Conservation (phyloP, 352 stramenopile genomes). For the Globisporangium iwayamae region DNA sequence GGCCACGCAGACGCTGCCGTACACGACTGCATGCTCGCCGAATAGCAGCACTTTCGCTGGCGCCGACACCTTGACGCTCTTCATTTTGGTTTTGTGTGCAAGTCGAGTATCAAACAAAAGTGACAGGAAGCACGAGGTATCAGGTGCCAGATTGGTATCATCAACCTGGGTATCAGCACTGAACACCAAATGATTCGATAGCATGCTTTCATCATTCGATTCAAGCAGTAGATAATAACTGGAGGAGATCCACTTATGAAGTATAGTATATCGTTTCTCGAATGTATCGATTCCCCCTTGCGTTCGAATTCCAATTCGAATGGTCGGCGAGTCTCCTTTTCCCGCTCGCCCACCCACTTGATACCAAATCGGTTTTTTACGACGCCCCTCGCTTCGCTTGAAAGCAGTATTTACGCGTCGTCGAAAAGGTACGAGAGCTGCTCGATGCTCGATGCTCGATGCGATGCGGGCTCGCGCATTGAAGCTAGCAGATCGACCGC, state of each 20-base stretch:
- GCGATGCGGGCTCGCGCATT: neutral
- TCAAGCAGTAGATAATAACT: neutral
- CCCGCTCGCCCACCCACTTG: neutral
- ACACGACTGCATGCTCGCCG: conserved; percentile 88
- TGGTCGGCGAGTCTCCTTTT: neutral
- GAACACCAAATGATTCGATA: neutral
- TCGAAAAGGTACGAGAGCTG: conserved; percentile 4
- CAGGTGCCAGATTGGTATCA: neutral
- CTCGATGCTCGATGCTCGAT: neutral
- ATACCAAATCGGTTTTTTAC: conserved; percentile 9
- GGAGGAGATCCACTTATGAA: neutral
- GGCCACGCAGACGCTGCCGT: conserved; percentile 80
- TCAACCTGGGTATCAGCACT: neutral
- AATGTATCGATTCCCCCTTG: neutral
- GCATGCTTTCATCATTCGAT: neutral
- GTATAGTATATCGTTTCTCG: neutral
- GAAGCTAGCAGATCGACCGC: neutral
- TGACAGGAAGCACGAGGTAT: neutral
- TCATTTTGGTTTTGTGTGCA: neutral
- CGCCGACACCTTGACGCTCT: conserved; percentile 51
- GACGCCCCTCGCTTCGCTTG: neutral
- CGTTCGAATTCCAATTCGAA: neutral
- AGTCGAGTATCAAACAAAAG: conserved; percentile 1
- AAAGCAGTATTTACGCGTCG: conserved; percentile 12
- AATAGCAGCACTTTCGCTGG: conserved; percentile 90